A percentile compares a stretch with the other conserved stretches of the same genome.
Evolutionary conservation across 305 asterid species (phyloP).

Genomic region (Euphrasia arctica): DNA sequence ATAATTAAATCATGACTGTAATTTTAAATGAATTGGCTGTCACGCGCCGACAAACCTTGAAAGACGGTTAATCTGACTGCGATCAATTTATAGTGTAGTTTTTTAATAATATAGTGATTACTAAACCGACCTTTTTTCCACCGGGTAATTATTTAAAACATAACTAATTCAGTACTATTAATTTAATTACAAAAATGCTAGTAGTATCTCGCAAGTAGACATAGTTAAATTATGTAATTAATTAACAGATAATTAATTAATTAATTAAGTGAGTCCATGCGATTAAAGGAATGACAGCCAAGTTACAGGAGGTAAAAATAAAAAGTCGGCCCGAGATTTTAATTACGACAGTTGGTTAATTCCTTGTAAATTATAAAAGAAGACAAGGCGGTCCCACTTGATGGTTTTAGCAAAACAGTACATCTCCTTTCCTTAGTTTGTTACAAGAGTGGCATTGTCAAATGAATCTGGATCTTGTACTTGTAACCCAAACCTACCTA

Average conservation of each 20-base stretch:
- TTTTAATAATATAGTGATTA: neutral
- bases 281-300: constrained; percentile 28
- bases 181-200: neutral
- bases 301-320: constrained; percentile 21
- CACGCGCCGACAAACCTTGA: constrained; percentile 28
- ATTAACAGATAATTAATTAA: neutral
- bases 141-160: constrained; percentile 18
- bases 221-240: neutral
- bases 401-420: neutral
- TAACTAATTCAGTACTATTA: neutral
- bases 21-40: constrained; percentile 17
- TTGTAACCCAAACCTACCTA: neutral
- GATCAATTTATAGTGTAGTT: neutral
- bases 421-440: too few relatives aligned
- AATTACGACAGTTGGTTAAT: neutral
- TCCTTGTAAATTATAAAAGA: neutral
- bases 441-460: neutral
- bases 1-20: neutral
- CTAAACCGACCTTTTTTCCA: constrained; percentile 21
- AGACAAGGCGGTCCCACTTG: neutral
- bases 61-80: constrained; percentile 17
- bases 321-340: constrained; percentile 11
- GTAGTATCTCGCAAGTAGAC: neutral
- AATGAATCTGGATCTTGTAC: neutral
- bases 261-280: constrained; percentile 1